Base-by-base conservation (phyloP, 805 yeast species). In the Zygotorulaspora florentina region DNA sequence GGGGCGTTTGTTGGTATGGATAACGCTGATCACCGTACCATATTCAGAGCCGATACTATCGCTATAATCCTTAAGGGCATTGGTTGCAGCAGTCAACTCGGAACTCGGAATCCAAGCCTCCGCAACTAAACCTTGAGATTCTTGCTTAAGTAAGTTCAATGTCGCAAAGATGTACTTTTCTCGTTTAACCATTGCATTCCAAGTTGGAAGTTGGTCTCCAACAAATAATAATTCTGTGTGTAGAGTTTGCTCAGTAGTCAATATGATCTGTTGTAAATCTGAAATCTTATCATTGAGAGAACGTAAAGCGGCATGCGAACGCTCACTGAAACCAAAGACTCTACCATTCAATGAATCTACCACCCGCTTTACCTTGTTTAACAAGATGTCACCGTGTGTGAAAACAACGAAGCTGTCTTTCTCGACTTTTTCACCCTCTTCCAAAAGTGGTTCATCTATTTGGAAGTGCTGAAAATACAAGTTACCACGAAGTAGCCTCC, bases 71-170 rank as follows among this genome's bases (percentile, higher is more conserved):
- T 83, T 77, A 51, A 93, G 70, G 1, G 90, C 77, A 33, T 73
- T 68, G 51, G 82, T 84, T 46, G 91, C 80, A n/a, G 69, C 55
- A 5, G 75, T 73, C 31, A 90, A 68, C 50, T 89, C 96, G 51
- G 79, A 80, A 16, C 82, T 75, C 33, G 99, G 98, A 16, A 87
- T 72, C 99, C 99, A 93, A 27, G 98, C 99, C 71, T 95, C 98
- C 16, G 95, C 96, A 39, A 91, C 79, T 50, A 93, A 72, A 30
- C 96, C 86, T 68, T 96, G 81, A n/a, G 83, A 71, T 53, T 79
- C 87, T 60, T 86, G 95, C 65, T 83, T 85, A 60, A 86, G 87
- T 65, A 88, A 81, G 58, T 77, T 73, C 72, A 93, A 73, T 0
- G 88, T 77, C 28, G 83, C 74, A 66, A 84, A 89, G 12, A 90